Evolutionary conservation across 2,329 filamentous ascomycete genomes (phyloP).

Genomic region (Hirsutella rhossiliensis): DNA sequence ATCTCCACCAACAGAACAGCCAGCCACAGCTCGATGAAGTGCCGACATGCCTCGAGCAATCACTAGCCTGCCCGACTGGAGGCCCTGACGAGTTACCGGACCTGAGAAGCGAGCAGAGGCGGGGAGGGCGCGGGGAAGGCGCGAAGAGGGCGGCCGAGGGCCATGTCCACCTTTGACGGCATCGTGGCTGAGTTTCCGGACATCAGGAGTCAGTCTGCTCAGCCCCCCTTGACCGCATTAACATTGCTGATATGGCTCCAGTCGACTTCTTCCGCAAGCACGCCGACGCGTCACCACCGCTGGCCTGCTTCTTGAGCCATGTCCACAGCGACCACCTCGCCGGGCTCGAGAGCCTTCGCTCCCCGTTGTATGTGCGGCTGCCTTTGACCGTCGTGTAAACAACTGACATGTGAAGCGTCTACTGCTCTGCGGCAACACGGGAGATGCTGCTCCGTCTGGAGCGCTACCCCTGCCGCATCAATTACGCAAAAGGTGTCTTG

Average conservation of each 20-base stretch:
- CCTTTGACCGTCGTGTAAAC: background rate
- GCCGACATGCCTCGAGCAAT: too few relatives aligned
- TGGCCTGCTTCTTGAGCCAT: slow-evolving; percentile 85
- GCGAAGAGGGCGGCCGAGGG: background rate
- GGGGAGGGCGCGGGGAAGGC: too few relatives aligned
- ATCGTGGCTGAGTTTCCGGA: slow-evolving; percentile 65
- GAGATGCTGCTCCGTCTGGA: slow-evolving; percentile 74
- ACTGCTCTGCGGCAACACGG: slow-evolving; percentile 75
- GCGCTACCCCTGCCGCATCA: slow-evolving; percentile 67
- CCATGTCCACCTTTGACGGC: slow-evolving; percentile 71
- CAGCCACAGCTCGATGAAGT: too few relatives aligned
- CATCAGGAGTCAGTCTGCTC: slow-evolving; percentile 51
- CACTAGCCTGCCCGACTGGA: too few relatives aligned
- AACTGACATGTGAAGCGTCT: slow-evolving; percentile 41
- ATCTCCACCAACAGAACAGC: too few relatives aligned
- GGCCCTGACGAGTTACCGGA: too few relatives aligned
- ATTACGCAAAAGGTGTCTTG: slow-evolving; percentile 65
- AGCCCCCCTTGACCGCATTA: background rate
- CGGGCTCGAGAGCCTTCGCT: slow-evolving; percentile 63
- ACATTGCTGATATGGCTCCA: slow-evolving; percentile 15
- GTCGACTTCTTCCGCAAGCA: slow-evolving; percentile 71
- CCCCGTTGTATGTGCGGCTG: slow-evolving; percentile 49
- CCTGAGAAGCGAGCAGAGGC: too few relatives aligned
- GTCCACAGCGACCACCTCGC: slow-evolving; percentile 82
- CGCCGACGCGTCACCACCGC: slow-evolving; percentile 42